Evolutionary conservation across 805 yeast genomes (phyloP), one percentile per base, ranked within the genome.

Genomic region (Ogataea trehalophila): DNA sequence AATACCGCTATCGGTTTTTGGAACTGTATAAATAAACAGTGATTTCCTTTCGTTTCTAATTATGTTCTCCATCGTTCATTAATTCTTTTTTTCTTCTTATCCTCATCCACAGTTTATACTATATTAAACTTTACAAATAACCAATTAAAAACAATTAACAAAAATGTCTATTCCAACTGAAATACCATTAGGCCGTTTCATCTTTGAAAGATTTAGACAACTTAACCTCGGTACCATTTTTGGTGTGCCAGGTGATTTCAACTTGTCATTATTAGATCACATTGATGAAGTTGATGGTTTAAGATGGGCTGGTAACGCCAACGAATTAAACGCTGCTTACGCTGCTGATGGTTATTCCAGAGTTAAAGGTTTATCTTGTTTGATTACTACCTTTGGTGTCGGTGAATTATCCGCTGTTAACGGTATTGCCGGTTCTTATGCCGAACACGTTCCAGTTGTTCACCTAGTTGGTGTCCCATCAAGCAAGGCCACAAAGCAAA

Each of bases 341-440:
- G 87, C 94, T 48, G 91, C 91, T 44, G 94, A 85, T 67, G 94
- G 91, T 55, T 85, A 85, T 69, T 79, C 88, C 47, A 72, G 94
- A 67, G 75, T 85, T 56, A 86, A 85, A 70, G 81, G 87, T 53
- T 65, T 85, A 61, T 76, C 85, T 50, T 83, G 85, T 57, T 55
- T 85, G 42, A 73, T 85, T 61, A 85, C 91, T 65, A 85, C 91
- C 42, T 85, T 85, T 65, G 91, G 92, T 68, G 92, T 85, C 48
- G 92, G 92, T 67, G 92, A 85, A 67, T 74, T 85, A 63, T 75
- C 83, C 36, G 89, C 90, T 15, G 70, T 85, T 59, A 85, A 85
- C 67, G 92, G 90, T 61, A 77, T 85, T 62, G 92, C 88, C 41
- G 94, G 92, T 59, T 75, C 90, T 38, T 85, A 79, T 68, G 87